Conservation (phyloP, 2,329 filamentous ascomycete genomes). For the Cladophialophora bantiana region DNA sequence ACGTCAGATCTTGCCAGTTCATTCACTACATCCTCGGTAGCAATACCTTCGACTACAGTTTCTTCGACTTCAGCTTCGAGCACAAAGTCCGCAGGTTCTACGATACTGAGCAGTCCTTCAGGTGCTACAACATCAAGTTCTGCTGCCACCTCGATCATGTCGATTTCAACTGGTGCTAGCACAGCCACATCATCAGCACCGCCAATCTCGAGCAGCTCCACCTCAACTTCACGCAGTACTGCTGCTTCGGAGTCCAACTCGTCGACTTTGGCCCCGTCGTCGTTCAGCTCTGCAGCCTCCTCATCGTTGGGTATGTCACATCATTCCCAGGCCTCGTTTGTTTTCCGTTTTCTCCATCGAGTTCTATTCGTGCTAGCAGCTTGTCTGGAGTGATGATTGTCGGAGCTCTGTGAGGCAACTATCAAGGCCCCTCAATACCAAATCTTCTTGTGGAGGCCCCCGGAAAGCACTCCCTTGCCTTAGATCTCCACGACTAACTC, state of each 20-base stretch:
- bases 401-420: neutral
- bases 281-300: neutral
- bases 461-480: too few species aligned
- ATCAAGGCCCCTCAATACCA: neutral
- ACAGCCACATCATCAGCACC: neutral
- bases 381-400: neutral
- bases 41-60: neutral
- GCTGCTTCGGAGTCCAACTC: neutral
- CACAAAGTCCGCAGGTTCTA: neutral
- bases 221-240: neutral
- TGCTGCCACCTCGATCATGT: neutral
- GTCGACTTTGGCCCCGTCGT: neutral
- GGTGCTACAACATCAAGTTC: neutral
- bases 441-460: neutral
- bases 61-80: constrained; percentile 4
- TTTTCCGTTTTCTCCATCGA: neutral
- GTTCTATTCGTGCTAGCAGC: neutral
- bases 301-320: neutral
- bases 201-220: neutral
- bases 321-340: neutral
- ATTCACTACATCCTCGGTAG: constrained; percentile 2
- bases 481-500: too few species aligned
- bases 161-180: neutral
- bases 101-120: neutral
- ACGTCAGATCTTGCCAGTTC: neutral